Base-by-base conservation (phyloP, 177 flowering plant genomes). In the Telopea speciosissima region DNA sequence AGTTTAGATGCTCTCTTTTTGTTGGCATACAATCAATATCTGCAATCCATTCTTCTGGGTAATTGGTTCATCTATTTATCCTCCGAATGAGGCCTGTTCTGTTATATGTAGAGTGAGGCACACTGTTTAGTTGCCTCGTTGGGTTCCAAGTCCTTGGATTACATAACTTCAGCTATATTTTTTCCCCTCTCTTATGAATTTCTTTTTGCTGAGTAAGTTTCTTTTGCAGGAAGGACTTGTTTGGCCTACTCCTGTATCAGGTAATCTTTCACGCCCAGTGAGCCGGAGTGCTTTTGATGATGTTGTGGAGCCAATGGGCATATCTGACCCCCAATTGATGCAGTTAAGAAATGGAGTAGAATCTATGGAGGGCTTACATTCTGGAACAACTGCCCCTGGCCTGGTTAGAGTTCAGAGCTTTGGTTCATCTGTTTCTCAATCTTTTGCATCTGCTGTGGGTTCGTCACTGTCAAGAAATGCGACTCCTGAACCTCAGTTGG, bases 181-280 rank as follows among this genome's bases (percentile, higher is more conserved):
- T 44, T 44, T 3, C 45, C 28, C 22, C 17, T 59, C n/a, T 54
- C 6, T 59, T 16, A 7, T 21, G 14, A 22, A 58, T 19, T 59
- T 24, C 23, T 19, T 68, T 40, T 72, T 66, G 7, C 49, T 21
- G 69, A 58, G 13, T 63, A 12, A n/a, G n/a, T 49, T 56, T 61
- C 28, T 22, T 45, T 60, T 80, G 73, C 85, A 89, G 96, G 96
- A 84, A 80, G 90, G 89, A 75, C 79, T 81, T 69, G 85, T 81
- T 31, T 81, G 70, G 65, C 76, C 89, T 75, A 61, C 78, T 59
- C 70, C 81, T 44, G 72, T 72, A 23, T 72, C 85, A 26, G 84
- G 82, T 66, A 82, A 74, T 62, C 72, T 79, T 31, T 83, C 94
- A 68, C 83, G 85, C 28, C 85, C 88, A 68, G 73, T 78, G 1